Evolutionary conservation across 176 grass and related monocot species (phyloP).

Genomic region (Bromus sterilis): DNA sequence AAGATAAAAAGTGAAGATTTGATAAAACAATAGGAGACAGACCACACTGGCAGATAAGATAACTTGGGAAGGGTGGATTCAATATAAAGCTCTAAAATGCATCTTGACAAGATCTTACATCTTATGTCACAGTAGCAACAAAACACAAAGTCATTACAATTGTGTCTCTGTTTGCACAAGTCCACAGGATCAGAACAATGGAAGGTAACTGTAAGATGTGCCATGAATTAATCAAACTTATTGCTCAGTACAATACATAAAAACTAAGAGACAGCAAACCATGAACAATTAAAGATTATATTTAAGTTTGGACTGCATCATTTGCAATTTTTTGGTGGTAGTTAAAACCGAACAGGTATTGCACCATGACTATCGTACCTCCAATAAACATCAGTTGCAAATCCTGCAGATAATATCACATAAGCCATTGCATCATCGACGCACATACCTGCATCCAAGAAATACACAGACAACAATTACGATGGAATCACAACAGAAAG

Average conservation of each 20-base stretch:
- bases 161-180: background rate
- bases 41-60: background rate
- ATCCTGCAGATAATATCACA: background rate
- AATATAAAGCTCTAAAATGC: background rate
- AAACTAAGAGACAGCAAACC: background rate
- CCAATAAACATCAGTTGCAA: background rate
- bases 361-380: background rate
- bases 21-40: background rate
- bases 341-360: background rate
- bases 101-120: background rate
- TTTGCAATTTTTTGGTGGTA: background rate
- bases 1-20: background rate
- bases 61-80: background rate
- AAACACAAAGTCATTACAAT: background rate
- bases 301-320: background rate
- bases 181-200: background rate
- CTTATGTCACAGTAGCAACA: background rate
- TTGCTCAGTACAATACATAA: background rate
- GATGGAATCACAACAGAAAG: background rate
- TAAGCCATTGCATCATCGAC: background rate
- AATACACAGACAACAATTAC: background rate
- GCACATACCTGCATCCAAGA: slow-evolving; percentile 17
- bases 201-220: background rate
- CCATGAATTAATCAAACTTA: background rate
- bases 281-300: background rate